Evolutionary conservation across 2,329 filamentous ascomycete species (phyloP).

Genomic region (Chalaropsis ovoidea): DNA sequence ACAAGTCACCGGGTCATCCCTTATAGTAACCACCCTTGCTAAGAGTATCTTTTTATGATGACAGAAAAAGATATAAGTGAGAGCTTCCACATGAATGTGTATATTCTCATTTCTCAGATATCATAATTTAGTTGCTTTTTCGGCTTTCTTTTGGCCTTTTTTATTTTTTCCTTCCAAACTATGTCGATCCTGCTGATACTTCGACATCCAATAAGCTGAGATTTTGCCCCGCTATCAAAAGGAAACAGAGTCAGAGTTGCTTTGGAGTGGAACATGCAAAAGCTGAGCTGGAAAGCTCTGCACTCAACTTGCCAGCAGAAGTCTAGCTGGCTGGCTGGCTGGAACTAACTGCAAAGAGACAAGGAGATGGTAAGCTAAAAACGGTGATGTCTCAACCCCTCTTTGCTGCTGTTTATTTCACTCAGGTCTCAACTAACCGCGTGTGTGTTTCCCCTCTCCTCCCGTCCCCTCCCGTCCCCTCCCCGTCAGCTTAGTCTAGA

Average conservation of each 20-base stretch:
- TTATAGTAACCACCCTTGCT: background rate
- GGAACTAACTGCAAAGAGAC: background rate
- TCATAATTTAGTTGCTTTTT: slow-evolving; percentile 1
- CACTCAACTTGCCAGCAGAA: background rate
- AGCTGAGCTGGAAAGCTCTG: slow-evolving; percentile 1
- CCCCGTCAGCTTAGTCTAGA: background rate
- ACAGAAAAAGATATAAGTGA: background rate
- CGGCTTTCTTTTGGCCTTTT: background rate
- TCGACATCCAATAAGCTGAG: background rate
- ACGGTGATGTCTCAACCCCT: slow-evolving; percentile 5
- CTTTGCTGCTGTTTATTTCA: background rate
- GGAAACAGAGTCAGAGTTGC: background rate
- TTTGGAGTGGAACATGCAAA: background rate
- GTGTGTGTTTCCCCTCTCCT: background rate
- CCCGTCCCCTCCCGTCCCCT: no score
- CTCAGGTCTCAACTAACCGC: background rate
- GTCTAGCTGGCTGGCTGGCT: background rate
- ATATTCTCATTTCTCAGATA: background rate
- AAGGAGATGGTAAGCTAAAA: background rate
- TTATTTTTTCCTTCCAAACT: background rate
- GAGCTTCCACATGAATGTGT: no score
- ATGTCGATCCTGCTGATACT: background rate
- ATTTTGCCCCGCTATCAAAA: background rate
- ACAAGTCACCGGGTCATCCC: no score
- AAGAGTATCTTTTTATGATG: background rate